Evolutionary conservation across 2,329 filamentous ascomycete genomes (phyloP), one percentile per base, ranked within the genome.

Genomic region (Amauroascus verrucosus): DNA sequence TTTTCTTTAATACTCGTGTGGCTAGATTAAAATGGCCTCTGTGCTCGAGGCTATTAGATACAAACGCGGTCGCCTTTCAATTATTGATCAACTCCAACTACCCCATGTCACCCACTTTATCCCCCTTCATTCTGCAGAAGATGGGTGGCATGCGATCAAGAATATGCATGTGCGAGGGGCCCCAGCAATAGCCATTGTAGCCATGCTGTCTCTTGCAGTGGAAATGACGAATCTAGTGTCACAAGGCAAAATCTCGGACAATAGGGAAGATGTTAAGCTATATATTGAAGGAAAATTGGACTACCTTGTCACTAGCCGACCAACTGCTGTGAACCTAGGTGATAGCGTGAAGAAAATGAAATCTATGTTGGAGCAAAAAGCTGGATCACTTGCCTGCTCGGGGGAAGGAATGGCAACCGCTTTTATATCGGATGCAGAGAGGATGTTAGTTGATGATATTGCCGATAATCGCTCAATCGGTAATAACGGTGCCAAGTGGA

Each of bases 121-220:
- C 48, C 63, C 74, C 45, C 72, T 84, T 57, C 67, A 67, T 53
- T 75, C 73, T 33, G 72, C 75, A 48, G 73, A 79, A 62, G 80
- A 83, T 69, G 81, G 77, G 54, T 83, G 80, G 80, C 76, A 81
- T 64, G 80, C 80, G 4, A 84, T 84, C 65, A 81, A 79, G 61
- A 75, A 80, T 48, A 84, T 84, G 81, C 77, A 79, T 59, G 74
- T 76, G 14, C 76, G 81, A 50, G 85, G 88, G 38, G 93, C 93
- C 4, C 93, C 93, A 0, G 93, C 93, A 44, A 98, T 98, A 67
- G 93, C 93, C 43, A 97, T 98, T 59, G 93, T 98, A n/a, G 93
- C 93, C 20, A 87, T 86, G 18, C 79, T 98, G 32, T 84, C 87
- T 1, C 79, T 96, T 33, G 90, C 89, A 1, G 87, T 95, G 7